A percentile compares a stretch with the other conserved stretches of the same genome.
Conservation (phyloP, 1,284 basidiomycete species). For the Chalciporus sp. region DNA sequence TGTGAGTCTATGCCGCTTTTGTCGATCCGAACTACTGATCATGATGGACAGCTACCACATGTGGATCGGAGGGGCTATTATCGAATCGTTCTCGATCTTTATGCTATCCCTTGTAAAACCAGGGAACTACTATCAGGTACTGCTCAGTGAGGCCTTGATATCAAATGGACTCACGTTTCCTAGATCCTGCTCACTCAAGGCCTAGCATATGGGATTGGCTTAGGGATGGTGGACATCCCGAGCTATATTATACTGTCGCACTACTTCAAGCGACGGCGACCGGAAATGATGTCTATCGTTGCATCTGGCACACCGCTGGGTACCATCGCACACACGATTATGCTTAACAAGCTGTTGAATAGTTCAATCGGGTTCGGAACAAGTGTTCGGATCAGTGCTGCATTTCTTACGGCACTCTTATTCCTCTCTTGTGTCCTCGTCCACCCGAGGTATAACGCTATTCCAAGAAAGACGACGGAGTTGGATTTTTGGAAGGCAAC, state of each 20-base stretch:
- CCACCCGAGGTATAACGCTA: conserved; percentile 26
- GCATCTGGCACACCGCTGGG: conserved; percentile 36
- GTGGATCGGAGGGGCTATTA: conserved; percentile 22
- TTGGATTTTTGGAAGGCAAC: conserved; percentile 19
- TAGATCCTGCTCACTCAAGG: conserved; percentile 40
- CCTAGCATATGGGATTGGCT: conserved; percentile 33
- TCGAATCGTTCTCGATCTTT: conserved; percentile 36
- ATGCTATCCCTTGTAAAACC: conserved; percentile 40
- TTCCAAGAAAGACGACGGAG: neutral
- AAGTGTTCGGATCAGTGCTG: conserved; percentile 34
- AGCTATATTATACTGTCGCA: conserved; percentile 38
- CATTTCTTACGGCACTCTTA: conserved; percentile 28
- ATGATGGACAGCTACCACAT: conserved; percentile 9
- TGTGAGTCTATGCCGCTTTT: too few species aligned
- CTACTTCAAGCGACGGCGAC: conserved; percentile 35
- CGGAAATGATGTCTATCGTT: conserved; percentile 35
- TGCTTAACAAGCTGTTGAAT: conserved; percentile 43
- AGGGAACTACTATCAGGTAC: conserved; percentile 38
- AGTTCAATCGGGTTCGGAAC: conserved; percentile 26
- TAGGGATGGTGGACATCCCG: conserved; percentile 37
- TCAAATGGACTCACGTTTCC: neutral
- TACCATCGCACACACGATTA: conserved; percentile 36
- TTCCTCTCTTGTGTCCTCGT: conserved; percentile 31
- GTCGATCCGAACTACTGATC: neutral
- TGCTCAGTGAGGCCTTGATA: neutral